Conservation (phyloP, 1,139 yeast genomes). For the Meyerozyma athensensis region DNA sequence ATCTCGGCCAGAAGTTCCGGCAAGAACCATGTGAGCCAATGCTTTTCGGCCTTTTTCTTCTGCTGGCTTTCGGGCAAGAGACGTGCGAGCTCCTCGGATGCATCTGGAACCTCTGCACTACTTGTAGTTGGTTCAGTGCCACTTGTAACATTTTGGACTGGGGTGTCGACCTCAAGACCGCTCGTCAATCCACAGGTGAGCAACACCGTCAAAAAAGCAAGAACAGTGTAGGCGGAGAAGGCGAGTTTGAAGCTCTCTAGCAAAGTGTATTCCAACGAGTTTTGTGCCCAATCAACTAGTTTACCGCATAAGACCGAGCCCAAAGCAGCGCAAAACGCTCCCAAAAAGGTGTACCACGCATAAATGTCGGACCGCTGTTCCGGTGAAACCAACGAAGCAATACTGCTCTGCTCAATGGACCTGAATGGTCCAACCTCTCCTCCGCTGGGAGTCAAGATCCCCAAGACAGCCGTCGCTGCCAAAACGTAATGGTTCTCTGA, state of each 20-base stretch:
- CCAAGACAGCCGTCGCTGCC: conserved; percentile 24
- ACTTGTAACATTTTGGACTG: not conserved
- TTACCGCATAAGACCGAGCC: conserved; percentile 32
- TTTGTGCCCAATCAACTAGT: conserved; percentile 21
- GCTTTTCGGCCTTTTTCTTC: conserved; percentile 8
- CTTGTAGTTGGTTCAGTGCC: not conserved
- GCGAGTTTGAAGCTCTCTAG: conserved; percentile 26
- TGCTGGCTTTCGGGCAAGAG: conserved; percentile 1
- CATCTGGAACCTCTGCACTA: not conserved
- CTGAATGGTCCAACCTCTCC: conserved; percentile 44
- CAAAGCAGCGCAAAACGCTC: conserved; percentile 32
- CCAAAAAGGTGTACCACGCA: conserved; percentile 40
- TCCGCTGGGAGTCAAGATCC: conserved; percentile 39
- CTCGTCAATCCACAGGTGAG: conserved; percentile 17
- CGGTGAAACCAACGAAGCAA: conserved; percentile 29
- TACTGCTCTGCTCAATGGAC: conserved; percentile 36
- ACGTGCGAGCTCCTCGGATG: not conserved
- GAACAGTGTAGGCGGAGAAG: conserved; percentile 21
- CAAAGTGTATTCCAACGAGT: conserved; percentile 15
- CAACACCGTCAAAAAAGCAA: conserved; percentile 18
- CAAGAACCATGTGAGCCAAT: conserved; percentile 9
- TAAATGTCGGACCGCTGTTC: conserved; percentile 35
- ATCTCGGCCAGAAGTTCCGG: conserved; percentile 18
- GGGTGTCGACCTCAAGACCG: conserved; percentile 14
- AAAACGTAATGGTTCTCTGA: conserved; percentile 20